phyloP scores from a whole-genome alignment of 805 yeast genomes.

The Sugiyamaella chiloensis region DNA sequence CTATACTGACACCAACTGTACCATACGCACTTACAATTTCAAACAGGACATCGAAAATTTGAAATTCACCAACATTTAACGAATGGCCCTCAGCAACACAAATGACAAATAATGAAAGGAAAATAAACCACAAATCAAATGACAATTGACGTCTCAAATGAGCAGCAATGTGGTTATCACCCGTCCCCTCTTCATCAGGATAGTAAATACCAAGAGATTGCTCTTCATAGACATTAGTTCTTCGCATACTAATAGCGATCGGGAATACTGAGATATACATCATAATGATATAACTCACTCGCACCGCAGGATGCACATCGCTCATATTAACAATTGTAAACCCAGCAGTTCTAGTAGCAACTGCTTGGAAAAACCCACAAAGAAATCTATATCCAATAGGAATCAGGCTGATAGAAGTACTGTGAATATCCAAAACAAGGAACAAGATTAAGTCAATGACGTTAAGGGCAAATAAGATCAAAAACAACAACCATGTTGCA shows the following conservation, averaged over 20 bases:
- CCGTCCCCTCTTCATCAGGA: constrained; percentile 35
- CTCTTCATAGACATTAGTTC: constrained; percentile 97
- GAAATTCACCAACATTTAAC: constrained; percentile 51
- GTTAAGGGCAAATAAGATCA: constrained; percentile 69
- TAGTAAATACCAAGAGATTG: constrained; percentile 91
- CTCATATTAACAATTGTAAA: constrained; percentile 70
- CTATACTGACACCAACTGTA: constrained; percentile 89
- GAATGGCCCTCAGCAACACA: constrained; percentile 80
- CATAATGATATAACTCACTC: constrained; percentile 91
- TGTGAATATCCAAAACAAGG: constrained; percentile 68
- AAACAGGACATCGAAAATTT: constrained; percentile 71
- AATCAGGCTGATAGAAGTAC: constrained; percentile 48
- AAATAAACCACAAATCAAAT: constrained; percentile 91
- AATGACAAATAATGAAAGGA: constrained; percentile 78
- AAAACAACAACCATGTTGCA: constrained; percentile 93
- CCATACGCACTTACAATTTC: constrained; percentile 95
- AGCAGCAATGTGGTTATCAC: constrained; percentile 63
- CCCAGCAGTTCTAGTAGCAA: constrained; percentile 94
- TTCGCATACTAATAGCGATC: constrained; percentile 89
- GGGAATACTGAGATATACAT: constrained; percentile 98
- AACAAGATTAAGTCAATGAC: constrained; percentile 76
- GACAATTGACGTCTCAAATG: constrained; percentile 91
- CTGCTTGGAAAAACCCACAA: constrained; percentile 86
- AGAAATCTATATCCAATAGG: constrained; percentile 67
- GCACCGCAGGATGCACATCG: constrained; percentile 80